Conservation (phyloP, 2,329 filamentous ascomycete genomes). For the Pseudopithomyces chartarum region DNA sequence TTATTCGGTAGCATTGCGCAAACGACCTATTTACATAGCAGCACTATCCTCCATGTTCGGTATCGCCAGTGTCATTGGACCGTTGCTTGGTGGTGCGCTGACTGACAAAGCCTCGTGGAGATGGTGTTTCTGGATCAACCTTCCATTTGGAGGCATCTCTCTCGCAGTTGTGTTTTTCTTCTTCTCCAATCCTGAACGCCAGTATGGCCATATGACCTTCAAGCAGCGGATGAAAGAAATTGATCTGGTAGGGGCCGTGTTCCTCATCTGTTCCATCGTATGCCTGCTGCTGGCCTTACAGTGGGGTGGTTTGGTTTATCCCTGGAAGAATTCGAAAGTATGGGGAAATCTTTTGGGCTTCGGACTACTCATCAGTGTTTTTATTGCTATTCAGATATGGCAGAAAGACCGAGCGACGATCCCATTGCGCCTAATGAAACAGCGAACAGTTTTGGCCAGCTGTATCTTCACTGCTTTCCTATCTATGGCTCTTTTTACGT, state of each 20-base stretch:
- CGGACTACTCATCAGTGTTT: slow-evolving; percentile 11
- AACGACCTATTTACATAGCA: slow-evolving; percentile 50
- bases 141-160: slow-evolving; percentile 51
- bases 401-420: slow-evolving; percentile 22
- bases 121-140: slow-evolving; percentile 51
- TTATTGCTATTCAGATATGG: slow-evolving; percentile 28
- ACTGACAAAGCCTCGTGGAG: slow-evolving; percentile 48
- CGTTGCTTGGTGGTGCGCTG: slow-evolving; percentile 50
- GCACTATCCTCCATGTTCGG: slow-evolving; percentile 45
- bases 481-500: slow-evolving; percentile 46
- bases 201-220: slow-evolving; percentile 33
- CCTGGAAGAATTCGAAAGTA: slow-evolving; percentile 17
- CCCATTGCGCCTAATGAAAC: slow-evolving; percentile 38
- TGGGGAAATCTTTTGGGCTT: slow-evolving; percentile 19
- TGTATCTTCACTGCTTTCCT: slow-evolving; percentile 42
- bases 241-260: slow-evolving; percentile 36
- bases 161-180: slow-evolving; percentile 38
- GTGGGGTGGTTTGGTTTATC: slow-evolving; percentile 19
- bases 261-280: slow-evolving; percentile 41
- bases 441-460: slow-evolving; percentile 41
- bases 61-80: slow-evolving; percentile 47
- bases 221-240: slow-evolving; percentile 46
- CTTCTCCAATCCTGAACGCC: slow-evolving; percentile 33
- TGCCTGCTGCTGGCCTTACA: slow-evolving; percentile 24
- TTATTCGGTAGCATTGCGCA: slow-evolving; percentile 48